A percentile compares a stretch with the other conserved stretches of the same genome.
These are phyloP conservation scores for Porcisia deanei DNA, from an alignment of 208 protist species.

Conservation along the genomic window DNA sequence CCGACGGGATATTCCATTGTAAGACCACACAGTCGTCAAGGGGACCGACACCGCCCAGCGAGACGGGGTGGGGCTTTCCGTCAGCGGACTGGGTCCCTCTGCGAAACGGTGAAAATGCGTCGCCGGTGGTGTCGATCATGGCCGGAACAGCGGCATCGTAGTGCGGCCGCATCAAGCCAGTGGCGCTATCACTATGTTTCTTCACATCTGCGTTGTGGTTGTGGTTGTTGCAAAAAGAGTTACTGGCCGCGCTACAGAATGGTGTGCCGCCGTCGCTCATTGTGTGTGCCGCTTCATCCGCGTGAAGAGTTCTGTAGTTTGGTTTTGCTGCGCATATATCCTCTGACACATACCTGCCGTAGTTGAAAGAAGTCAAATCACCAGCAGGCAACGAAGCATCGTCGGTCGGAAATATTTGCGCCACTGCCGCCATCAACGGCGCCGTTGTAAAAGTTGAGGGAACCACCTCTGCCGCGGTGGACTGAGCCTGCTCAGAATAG, in stretches of 20 bases:
- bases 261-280: not conserved
- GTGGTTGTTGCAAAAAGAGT: not conserved
- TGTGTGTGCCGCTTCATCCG: slow-evolving; percentile 1
- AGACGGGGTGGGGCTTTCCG: not conserved
- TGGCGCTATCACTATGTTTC: not conserved
- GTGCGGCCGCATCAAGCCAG: not conserved
- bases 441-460: slow-evolving; percentile 3
- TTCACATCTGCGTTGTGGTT: slow-evolving; percentile 6
- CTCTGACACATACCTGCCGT: not conserved
- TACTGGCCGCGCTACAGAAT: not conserved
- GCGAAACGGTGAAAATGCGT: not conserved
- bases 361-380: slow-evolving; percentile 10
- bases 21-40: slow-evolving; percentile 23
- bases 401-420: not conserved
- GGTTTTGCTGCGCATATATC: not conserved
- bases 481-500: not conserved
- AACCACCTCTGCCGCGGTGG: slow-evolving; percentile 1
- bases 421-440: slow-evolving; percentile 8
- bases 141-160: not conserved
- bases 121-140: not conserved
- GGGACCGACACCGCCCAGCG: slow-evolving; percentile 5
- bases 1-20: slow-evolving; percentile 14
- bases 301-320: not conserved
- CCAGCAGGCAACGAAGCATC: not conserved
- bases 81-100: not conserved